Base-by-base conservation (phyloP, 805 yeast genomes). In the Phaffomyces thermotolerans region DNA sequence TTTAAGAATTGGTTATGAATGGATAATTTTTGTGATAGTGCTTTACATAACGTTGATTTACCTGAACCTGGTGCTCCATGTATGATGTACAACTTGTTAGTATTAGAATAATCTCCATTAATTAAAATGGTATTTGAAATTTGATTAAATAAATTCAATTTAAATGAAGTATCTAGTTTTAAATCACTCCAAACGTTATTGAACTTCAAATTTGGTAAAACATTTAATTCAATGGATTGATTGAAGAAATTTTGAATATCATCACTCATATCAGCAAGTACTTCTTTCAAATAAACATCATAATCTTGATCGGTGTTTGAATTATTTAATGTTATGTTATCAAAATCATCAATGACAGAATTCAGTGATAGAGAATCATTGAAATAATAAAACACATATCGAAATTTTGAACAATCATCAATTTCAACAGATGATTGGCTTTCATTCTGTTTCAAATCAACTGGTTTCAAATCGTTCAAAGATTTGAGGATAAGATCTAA, bases 11-110 rank as follows among this genome's bases (percentile, higher is more conserved):
- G 44, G n/a, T 36, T 18, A 20, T 23, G 47, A 10, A 67, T 63
- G 20, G 72, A 54, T 22, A 69, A 42, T 50, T 68, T 70, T 31
- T 69, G 73, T 27, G 70, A 62, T 8, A 69, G 37, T 0, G 73
- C 64, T 36, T 57, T 67, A 36, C 72, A 66, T 4, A 70, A 41
- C 2, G 72, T 66, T 1, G 75, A 68, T 52, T 71, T 71, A 6
- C 76, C 76, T 3, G 73, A 67, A 1, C 76, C 76, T 4, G 76
- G 73, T 3, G 73, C 69, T 0, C 76, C 76, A 51, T 69, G 67
- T 1, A 70, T 49, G 6, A 63, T 40, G 12, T 61, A 43, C 6
- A 63, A 38, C 32, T 53, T 39, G 24, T 32, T 32, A 17, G 10
- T 23, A 23, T 23, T 33, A 18, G 32, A 30, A 5, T 18, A 7